phyloP scores from a whole-genome alignment of 805 yeast genomes.

The Teunomyces barrocoloradensis region DNA sequence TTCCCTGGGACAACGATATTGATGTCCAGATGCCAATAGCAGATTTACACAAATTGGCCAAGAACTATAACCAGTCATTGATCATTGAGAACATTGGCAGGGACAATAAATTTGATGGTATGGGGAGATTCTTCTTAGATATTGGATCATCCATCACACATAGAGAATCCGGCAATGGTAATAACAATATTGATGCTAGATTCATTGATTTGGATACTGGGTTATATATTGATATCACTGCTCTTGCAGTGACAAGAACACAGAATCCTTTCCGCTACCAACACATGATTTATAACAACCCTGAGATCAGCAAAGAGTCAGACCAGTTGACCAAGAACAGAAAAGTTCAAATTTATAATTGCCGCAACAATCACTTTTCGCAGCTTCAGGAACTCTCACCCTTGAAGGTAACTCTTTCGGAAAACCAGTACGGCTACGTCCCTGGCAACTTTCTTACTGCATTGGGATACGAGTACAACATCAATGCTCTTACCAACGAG shows the following conservation, averaged over 20 bases:
- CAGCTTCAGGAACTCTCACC: slow-evolving; percentile 21
- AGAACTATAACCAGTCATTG: slow-evolving; percentile 19
- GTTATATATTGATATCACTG: slow-evolving; percentile 26
- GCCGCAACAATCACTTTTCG: slow-evolving; percentile 34
- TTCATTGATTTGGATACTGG: slow-evolving; percentile 27
- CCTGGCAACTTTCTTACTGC: slow-evolving; percentile 26
- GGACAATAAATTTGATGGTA: slow-evolving; percentile 15
- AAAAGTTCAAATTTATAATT: slow-evolving; percentile 32
- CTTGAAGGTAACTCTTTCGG: slow-evolving; percentile 12
- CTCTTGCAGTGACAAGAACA: slow-evolving; percentile 29
- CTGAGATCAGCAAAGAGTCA: slow-evolving; percentile 8
- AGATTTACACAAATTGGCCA: slow-evolving; percentile 17
- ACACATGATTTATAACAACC: slow-evolving; percentile 2
- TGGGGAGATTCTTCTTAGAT: slow-evolving; percentile 22
- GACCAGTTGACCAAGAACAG: slow-evolving; percentile 6
- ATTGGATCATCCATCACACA: slow-evolving; percentile 21
- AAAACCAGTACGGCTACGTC: slow-evolving; percentile 24
- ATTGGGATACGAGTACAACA: slow-evolving; percentile 28
- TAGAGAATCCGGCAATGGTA: slow-evolving; percentile 50
- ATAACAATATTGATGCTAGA: slow-evolving; percentile 19
- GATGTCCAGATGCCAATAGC: slow-evolving; percentile 25
- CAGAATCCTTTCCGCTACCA: slow-evolving; percentile 18
- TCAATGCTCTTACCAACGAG: slow-evolving; percentile 19
- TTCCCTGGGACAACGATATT: slow-evolving; percentile 25
- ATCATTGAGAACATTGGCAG: slow-evolving; percentile 15